Evolutionary conservation across 352 stramenopile genomes (phyloP), one percentile per base, ranked within the genome.

Genomic region (Phytophthora pluvialis): DNA sequence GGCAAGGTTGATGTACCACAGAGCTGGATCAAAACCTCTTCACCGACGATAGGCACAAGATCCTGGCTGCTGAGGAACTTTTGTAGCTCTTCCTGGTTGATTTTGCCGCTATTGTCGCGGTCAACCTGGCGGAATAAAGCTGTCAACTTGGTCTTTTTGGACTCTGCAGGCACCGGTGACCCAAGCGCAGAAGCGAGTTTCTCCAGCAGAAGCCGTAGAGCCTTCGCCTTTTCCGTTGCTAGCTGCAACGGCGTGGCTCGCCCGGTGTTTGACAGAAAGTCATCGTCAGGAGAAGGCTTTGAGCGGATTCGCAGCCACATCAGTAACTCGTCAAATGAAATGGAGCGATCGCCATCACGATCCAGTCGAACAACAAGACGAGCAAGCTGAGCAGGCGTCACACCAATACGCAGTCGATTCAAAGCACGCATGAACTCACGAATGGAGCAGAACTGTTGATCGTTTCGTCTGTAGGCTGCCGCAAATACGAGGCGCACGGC

Each of bases 271-370:
- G 13, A 7, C 16, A 44, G 11, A 6, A 48, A 18, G 9, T 21
- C 25, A 25, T 16, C 12, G 13, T 42, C 38, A 18, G 13, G 29
- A 15, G 47, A 53, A 15, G 55, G 1, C 31, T 57, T 61, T 5
- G 64, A 36, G 12, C 56, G 64, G 15, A 89, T 62, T 39, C 81
- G 77, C 33, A 94, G 65, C 83, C 83, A 94, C 5, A 68, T n/a
- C 3, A 94, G 51, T 21, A 94, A 53, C 38, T 94, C 86, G 11
- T 90, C 66, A 7, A 94, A 86, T 13, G 83, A 94, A 28, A 94
- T 78, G 25, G 59, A 75, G 7, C 60, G 43, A 47, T 94, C 78
- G 8, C 65, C 60, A 40, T 92, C 64, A 18, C 69, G 72, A 65
- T 94, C 83, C 7, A 94, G 52, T 11, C 71, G 70, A 15, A 83